These are phyloP conservation scores for Plasmopara halstedii DNA, from an alignment of 352 stramenopile genomes.

Conservation along the genomic window DNA sequence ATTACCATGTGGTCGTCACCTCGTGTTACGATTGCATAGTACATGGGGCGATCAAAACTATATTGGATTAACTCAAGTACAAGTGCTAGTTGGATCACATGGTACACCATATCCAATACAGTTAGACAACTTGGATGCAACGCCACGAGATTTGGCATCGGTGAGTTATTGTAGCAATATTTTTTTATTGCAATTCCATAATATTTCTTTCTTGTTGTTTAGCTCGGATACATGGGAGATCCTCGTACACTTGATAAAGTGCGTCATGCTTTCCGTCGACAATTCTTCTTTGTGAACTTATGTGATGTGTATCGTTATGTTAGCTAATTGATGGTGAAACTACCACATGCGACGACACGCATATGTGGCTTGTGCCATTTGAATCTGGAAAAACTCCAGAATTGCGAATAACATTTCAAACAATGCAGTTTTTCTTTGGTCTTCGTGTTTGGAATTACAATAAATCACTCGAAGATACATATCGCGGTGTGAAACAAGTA, in stretches of 20 bases:
- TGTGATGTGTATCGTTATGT: neutral
- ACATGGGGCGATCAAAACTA: constrained; percentile 83
- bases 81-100: constrained; percentile 46
- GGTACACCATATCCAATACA: constrained; percentile 36
- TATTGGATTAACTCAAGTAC: constrained; percentile 74
- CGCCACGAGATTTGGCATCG: constrained; percentile 58
- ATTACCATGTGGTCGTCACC: constrained; percentile 34
- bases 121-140: constrained; percentile 40
- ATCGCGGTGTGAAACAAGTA: constrained; percentile 60
- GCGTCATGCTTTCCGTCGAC: neutral
- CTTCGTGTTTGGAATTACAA: constrained; percentile 83
- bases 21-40: constrained; percentile 46
- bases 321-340: constrained; percentile 78
- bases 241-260: constrained; percentile 86
- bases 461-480: constrained; percentile 63
- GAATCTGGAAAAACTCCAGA: constrained; percentile 19
- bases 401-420: constrained; percentile 55
- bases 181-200: neutral
- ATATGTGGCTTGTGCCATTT: constrained; percentile 87
- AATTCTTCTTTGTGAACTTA: neutral
- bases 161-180: constrained; percentile 21
- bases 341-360: constrained; percentile 79
- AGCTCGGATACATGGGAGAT: constrained; percentile 70
- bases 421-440: constrained; percentile 43
- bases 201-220: neutral